Evolutionary conservation across 2,329 filamentous ascomycete genomes (phyloP).

Genomic region (Alternaria arbusti): DNA sequence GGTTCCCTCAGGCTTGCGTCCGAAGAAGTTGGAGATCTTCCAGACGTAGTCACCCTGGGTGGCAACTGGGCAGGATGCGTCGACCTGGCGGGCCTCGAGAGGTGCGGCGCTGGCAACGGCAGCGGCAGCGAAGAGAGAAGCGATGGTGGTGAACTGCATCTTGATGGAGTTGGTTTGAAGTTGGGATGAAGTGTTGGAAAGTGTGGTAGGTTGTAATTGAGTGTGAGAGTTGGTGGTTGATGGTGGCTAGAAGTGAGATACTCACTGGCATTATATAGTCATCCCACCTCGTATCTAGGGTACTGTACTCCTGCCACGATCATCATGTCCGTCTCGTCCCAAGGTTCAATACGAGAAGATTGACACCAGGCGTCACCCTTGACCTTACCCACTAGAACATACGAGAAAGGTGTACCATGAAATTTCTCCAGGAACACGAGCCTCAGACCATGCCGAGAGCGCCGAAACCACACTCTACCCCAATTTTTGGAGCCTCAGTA

Average conservation of each 20-base stretch:
- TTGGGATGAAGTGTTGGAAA: neutral
- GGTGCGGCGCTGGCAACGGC: slow-evolving; percentile 19
- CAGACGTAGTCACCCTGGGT: slow-evolving; percentile 25
- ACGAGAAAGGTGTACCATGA: neutral
- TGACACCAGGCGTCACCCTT: slow-evolving; percentile 1
- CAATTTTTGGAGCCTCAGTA: neutral
- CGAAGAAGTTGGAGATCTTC: slow-evolving; percentile 25
- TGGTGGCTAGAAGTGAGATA: neutral
- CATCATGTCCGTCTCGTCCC: neutral
- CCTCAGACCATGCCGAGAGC: neutral
- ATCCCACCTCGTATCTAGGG: neutral
- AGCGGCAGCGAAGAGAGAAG: slow-evolving; percentile 21
- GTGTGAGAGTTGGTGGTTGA: slow-evolving; percentile 8
- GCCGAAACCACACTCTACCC: neutral
- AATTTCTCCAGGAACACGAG: slow-evolving; percentile 1
- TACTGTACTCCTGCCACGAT: neutral
- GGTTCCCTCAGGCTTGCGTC: slow-evolving; percentile 28
- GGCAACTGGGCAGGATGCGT: slow-evolving; percentile 7
- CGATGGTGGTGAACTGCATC: slow-evolving; percentile 27
- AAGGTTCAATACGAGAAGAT: slow-evolving; percentile 1
- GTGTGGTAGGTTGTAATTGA: neutral
- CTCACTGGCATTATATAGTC: slow-evolving; percentile 1
- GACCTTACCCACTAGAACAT: neutral
- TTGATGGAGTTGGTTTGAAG: neutral
- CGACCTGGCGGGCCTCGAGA: slow-evolving; percentile 12